These are phyloP conservation scores for Cordia subcordata DNA, from an alignment of 257 asterid species.

Conservation along the genomic window DNA sequence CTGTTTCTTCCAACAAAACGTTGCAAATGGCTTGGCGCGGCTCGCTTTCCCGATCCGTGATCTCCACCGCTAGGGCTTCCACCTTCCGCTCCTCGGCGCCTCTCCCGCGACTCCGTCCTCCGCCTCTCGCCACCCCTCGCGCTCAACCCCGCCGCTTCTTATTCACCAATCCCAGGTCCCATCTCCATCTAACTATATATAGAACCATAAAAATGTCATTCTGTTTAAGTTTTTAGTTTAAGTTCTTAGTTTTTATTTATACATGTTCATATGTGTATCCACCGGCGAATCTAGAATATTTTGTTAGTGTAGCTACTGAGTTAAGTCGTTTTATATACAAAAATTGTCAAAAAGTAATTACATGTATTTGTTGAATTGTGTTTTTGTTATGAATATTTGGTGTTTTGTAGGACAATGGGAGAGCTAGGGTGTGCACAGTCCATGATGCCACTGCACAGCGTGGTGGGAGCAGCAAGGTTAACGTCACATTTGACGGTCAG, in stretches of 20 bases:
- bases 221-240: too few relatives aligned
- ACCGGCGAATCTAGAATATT: too few relatives aligned
- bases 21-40: constrained; percentile 86
- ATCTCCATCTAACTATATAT: background rate
- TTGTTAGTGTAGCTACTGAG: too few relatives aligned
- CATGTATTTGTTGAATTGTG: too few relatives aligned
- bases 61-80: constrained; percentile 63
- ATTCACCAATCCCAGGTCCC: constrained; percentile 72
- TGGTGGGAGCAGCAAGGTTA: constrained; percentile 42
- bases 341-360: too few relatives aligned
- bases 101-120: constrained; percentile 47
- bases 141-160: constrained; percentile 61
- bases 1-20: background rate
- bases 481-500: constrained; percentile 65
- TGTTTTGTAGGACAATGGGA: constrained; percentile 59
- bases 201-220: too few relatives aligned
- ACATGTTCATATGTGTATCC: too few relatives aligned
- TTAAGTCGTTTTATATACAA: too few relatives aligned
- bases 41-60: constrained; percentile 63
- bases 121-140: constrained; percentile 52
- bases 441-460: constrained; percentile 53
- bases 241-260: too few relatives aligned
- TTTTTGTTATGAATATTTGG: too few relatives aligned
- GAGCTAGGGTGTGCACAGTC: constrained; percentile 71
- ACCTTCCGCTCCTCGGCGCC: constrained; percentile 60